Percentiles rank a stretch among this genome's conserved stretches.
Evolutionary conservation across 768 basidiomycete species (phyloP).

Genomic region (Tephrocybe rancida): DNA sequence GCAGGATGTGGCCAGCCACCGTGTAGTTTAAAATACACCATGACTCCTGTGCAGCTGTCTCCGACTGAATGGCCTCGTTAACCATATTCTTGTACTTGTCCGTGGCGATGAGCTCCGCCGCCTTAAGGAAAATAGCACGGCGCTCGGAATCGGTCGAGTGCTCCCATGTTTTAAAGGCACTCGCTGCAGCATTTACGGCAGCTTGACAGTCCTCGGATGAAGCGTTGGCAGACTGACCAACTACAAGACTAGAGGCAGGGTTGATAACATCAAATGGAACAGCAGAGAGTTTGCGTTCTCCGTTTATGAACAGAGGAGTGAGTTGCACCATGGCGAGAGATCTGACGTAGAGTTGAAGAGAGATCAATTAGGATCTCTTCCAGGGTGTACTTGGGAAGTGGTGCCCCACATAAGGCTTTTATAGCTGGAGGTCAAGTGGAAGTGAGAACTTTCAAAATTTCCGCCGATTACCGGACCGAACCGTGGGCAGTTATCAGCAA

Average conservation of each 20-base stretch:
- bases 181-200: conserved; percentile 46
- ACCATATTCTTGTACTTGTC: conserved; percentile 43
- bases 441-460: no score
- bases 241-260: conserved; percentile 41
- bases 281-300: conserved; percentile 35
- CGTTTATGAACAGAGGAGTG: conserved; percentile 44
- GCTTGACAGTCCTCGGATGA: conserved; percentile 43
- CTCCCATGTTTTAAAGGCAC: conserved; percentile 54
- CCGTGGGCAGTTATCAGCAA: no score
- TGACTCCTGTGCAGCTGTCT: conserved; percentile 36
- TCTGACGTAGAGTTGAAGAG: not conserved
- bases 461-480: no score
- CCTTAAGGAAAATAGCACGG: conserved; percentile 49
- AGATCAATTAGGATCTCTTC: no score
- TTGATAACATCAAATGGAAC: conserved; percentile 50
- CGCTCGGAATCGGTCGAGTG: conserved; percentile 32
- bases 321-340: conserved; percentile 24
- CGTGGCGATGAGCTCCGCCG: conserved; percentile 45
- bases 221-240: conserved; percentile 48
- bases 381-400: no score
- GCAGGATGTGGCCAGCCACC: conserved; percentile 25
- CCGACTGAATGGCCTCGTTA: conserved; percentile 32
- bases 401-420: no score
- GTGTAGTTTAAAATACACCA: conserved; percentile 30
- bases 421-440: no score